Evolutionary conservation across 1,139 yeast genomes (phyloP).

Genomic region (Wickerhamiella infanticola): DNA sequence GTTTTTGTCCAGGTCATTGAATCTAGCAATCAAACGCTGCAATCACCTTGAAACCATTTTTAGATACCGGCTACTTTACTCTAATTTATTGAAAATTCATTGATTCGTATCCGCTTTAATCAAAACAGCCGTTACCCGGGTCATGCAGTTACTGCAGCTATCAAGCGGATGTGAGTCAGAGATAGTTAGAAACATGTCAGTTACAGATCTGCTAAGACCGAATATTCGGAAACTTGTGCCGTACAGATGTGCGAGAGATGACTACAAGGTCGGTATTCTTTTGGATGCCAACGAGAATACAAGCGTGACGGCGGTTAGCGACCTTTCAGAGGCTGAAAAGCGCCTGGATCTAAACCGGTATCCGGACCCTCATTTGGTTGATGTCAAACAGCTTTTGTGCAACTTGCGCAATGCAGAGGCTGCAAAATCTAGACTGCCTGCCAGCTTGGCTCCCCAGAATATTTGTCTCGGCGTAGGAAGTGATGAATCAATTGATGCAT

Average conservation of each 20-base stretch:
- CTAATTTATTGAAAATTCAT: too few relatives aligned
- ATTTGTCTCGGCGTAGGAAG: slow-evolving; percentile 93
- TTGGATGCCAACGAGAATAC: slow-evolving; percentile 95
- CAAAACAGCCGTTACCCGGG: too few relatives aligned
- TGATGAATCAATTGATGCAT: slow-evolving; percentile 84
- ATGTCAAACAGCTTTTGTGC: slow-evolving; percentile 55
- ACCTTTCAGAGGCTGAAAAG: slow-evolving; percentile 25
- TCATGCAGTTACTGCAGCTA: too few relatives aligned
- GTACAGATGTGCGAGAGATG: slow-evolving; percentile 92
- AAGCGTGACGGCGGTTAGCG: slow-evolving; percentile 63
- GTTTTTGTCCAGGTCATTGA: too few relatives aligned
- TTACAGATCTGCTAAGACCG: slow-evolving; percentile 63
- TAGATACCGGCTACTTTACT: too few relatives aligned
- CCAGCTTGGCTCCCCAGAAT: slow-evolving; percentile 43
- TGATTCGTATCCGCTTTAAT: too few relatives aligned
- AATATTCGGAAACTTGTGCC: slow-evolving; percentile 72
- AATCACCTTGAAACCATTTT: too few relatives aligned
- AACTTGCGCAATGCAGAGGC: slow-evolving; percentile 43
- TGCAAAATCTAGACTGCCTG: slow-evolving; percentile 21
- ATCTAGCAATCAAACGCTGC: too few relatives aligned
- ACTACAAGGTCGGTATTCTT: slow-evolving; percentile 68
- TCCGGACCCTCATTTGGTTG: slow-evolving; percentile 93
- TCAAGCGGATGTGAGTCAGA: neutral
- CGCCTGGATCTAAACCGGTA: slow-evolving; percentile 57
- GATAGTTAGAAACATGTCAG: neutral